These are phyloP conservation scores for Apostasia shenzhenica DNA, from an alignment of 106 monocot species.

Conservation along the genomic window DNA sequence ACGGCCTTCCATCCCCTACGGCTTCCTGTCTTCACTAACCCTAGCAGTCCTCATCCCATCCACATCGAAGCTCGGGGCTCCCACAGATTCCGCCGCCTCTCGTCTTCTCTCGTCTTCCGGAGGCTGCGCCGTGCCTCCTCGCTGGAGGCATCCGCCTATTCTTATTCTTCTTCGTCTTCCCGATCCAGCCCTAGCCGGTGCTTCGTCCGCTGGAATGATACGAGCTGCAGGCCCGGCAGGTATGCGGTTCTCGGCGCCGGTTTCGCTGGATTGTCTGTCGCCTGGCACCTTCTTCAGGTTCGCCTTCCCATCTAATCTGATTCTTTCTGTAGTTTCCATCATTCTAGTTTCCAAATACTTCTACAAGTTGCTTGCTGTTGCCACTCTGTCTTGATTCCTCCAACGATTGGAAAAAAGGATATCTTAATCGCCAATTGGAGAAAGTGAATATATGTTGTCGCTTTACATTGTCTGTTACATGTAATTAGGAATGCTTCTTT, in stretches of 20 bases:
- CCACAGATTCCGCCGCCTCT: not conserved
- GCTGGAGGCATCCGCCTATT: not conserved
- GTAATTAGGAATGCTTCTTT: no score
- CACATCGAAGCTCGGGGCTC: not conserved
- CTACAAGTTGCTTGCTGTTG: not conserved
- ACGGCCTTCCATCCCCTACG: no score
- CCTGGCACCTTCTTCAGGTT: conserved; percentile 91
- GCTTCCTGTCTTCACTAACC: no score
- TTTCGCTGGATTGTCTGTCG: conserved; percentile 86
- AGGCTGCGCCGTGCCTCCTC: not conserved
- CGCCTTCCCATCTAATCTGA: not conserved
- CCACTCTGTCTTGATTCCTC: not conserved
- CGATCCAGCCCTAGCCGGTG: not conserved
- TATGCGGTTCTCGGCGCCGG: conserved; percentile 99
- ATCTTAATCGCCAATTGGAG: no score
- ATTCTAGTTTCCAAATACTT: not conserved
- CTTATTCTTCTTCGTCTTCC: not conserved
- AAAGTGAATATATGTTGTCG: no score
- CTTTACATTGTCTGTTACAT: no score
- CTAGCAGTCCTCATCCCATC: not conserved
- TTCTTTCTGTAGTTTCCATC: not conserved
- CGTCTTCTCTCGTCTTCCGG: conserved; percentile 4
- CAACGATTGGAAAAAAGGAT: not conserved
- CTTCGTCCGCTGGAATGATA: not conserved
- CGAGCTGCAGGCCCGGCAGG: conserved; percentile 5